Evolutionary conservation across 139 green algal genomes (phyloP), one percentile per base, ranked within the genome.

Genomic region (Micromonas pusilla): DNA sequence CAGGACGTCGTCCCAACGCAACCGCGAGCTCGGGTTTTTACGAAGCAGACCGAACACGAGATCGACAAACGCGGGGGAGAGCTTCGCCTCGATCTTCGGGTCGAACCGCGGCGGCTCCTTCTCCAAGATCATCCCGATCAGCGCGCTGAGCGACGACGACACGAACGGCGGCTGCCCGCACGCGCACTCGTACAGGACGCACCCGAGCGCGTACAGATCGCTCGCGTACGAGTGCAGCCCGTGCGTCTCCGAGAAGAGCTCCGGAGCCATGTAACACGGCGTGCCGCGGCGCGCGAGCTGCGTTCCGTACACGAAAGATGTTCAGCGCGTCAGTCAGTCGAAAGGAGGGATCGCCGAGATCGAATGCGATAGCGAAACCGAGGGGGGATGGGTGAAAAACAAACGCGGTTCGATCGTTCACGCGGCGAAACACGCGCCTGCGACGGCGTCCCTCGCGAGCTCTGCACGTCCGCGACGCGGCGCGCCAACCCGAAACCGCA

Each of bases 181-280:
- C 16, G 86, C 86, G 74, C 89, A 95, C 84, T 98, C 91, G 77
- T 96, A 97, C 68, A 98, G 86, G 38, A 97, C 85, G 82, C 92
- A 97, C 25, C 94, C 94, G 0, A 98, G 83, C 0, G 91, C 88
- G 89, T 90, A 98, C 37, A 98, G 83, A 84, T 98, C 94, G 0
- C 86, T 91, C 6, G 86, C 86, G 26, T 85, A 92, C 28, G 89
- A 95, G 80, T 96, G 89, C 3, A 89, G 87, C 9, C 85, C 87
- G 45, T 16, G n/a, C 2, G 84, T 89, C 21, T 93, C 86, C n/a
- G 89, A 83, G 76, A 97, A 95, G 37, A 97, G 89, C 87, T 97
- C 93, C 23, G 93, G 93, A 0, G 93, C 92, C 93, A 97, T 97
- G 83, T 97, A 97, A 73, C 77, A 86, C 0, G 93, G 93, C 2